Percentiles rank a stretch among this genome's conserved stretches.
These are phyloP conservation scores for Haplosporangium gracile DNA, from an alignment of 192 early-diverging fungal genomes.

Conservation along the genomic window DNA sequence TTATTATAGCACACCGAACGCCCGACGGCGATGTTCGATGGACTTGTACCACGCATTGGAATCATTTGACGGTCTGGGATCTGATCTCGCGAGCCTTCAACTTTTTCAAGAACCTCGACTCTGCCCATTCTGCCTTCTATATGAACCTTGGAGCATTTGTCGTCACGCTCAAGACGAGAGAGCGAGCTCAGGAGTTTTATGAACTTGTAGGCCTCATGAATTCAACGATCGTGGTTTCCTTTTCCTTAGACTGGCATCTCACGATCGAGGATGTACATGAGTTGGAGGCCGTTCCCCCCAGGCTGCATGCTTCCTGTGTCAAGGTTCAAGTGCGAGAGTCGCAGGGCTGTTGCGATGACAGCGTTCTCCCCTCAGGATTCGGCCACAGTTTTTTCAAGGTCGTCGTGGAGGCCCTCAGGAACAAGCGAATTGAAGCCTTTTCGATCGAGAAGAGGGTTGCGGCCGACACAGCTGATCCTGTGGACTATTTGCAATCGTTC, in stretches of 20 bases:
- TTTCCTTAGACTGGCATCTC: constrained; percentile 45
- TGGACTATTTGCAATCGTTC: constrained; percentile 10
- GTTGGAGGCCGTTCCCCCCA: background rate
- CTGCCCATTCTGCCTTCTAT: background rate
- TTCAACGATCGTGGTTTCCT: constrained; percentile 5
- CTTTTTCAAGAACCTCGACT: constrained; percentile 1
- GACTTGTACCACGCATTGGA: constrained; percentile 15
- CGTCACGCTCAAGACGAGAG: constrained; percentile 6
- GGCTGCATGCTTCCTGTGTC: constrained; percentile 16
- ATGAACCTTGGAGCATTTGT: constrained; percentile 7
- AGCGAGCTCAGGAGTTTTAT: constrained; percentile 18
- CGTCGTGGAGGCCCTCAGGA: constrained; percentile 21
- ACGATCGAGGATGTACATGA: background rate
- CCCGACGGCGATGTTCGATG: constrained; percentile 30
- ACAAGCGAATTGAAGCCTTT: constrained; percentile 34
- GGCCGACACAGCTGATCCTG: background rate
- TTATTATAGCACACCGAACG: no score
- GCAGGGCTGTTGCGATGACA: background rate
- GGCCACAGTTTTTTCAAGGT: constrained; percentile 10
- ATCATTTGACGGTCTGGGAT: background rate
- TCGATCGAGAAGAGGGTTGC: constrained; percentile 13
- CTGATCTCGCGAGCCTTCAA: background rate
- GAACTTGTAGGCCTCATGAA: background rate
- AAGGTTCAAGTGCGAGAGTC: constrained; percentile 30
- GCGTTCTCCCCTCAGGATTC: background rate